Percentiles rank a stretch among this genome's conserved stretches.
These are phyloP conservation scores for Gracilariopsis chorda DNA, from an alignment of 23 red algal genomes.

Conservation along the genomic window DNA sequence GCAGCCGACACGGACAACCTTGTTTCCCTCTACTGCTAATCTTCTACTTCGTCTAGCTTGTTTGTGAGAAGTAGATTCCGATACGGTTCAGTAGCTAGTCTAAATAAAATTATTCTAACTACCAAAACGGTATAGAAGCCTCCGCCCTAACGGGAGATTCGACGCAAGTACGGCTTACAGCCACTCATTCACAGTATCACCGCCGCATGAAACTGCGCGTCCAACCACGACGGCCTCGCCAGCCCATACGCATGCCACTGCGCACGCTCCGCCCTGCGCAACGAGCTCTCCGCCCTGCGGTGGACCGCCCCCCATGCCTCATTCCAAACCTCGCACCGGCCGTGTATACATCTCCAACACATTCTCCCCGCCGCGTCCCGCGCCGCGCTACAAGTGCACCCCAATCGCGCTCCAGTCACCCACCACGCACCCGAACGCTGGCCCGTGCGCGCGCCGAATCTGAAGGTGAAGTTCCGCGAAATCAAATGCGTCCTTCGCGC, in stretches of 20 bases:
- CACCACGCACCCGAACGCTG: not conserved
- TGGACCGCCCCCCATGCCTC: slow-evolving; percentile 34
- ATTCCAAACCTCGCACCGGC: slow-evolving; percentile 15
- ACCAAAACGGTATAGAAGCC: no score
- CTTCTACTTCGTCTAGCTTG: no score
- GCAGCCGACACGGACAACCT: no score
- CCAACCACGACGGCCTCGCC: slow-evolving; percentile 18
- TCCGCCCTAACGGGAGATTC: no score
- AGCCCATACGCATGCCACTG: slow-evolving; percentile 8
- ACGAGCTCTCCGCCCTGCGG: slow-evolving; percentile 32
- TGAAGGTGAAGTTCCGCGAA: not conserved
- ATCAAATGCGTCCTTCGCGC: not conserved
- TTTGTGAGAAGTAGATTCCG: no score
- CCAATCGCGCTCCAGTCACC: slow-evolving; percentile 34
- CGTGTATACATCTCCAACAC: not conserved
- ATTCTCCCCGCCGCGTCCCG: slow-evolving; percentile 9
- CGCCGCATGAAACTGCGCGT: not conserved
- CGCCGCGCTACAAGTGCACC: not conserved
- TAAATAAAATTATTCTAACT: no score
- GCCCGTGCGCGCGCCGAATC: not conserved
- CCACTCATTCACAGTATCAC: no score
- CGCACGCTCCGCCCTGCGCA: slow-evolving; percentile 27
- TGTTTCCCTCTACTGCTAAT: no score
- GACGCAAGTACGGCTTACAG: no score
- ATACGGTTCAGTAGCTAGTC: no score